Evolutionary conservation across 2,329 filamentous ascomycete genomes (phyloP), one percentile per base, ranked within the genome.

Genomic region (Phialemoniopsis sp.): DNA sequence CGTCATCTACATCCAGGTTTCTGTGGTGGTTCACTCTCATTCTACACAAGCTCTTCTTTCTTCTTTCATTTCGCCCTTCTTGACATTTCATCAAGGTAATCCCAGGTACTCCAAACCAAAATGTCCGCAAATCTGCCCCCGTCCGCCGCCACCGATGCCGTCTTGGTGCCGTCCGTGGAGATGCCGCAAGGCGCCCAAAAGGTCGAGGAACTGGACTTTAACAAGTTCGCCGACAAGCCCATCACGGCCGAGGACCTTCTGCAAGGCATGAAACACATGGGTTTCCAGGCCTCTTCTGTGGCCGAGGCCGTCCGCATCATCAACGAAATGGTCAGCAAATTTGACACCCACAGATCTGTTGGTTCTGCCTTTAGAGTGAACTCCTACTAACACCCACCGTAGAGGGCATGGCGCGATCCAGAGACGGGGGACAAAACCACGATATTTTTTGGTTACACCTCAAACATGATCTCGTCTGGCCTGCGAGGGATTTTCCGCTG

Each of bases 371-470:
- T 29, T 15, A 29, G 48, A 32, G 31, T 44, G 30, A 42, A 50
- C 5, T 29, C 13, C 13, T 21, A 40, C 53, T 55, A 36, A 55
- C 44, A 48, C 41, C 42, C 15, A 26, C 37, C 43, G 41, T 56
- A 69, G 88, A 78, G 89, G 57, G 76, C 78, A 41, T 97, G 88
- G 84, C 74, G 75, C 45, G 86, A 95, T 58, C 80, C 87, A 1
- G 86, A 90, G 55, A 87, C 87, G 2, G 80, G 79, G 13, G 80
- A 85, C 18, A 78, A 78, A 54, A 93, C 93, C 14, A 97, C 93
- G 44, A 91, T 98, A 52, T 97, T 98, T 64, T 79, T 98, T 8
- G 93, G 93, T 41, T 98, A 96, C 68, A 98, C 93, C 9, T 95
- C 89, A 37, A 98, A 98, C 60, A 76, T 98, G 52, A 96, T 98